Conservation (phyloP, 345 rosid species). For the Bruguiera parviflora region DNA sequence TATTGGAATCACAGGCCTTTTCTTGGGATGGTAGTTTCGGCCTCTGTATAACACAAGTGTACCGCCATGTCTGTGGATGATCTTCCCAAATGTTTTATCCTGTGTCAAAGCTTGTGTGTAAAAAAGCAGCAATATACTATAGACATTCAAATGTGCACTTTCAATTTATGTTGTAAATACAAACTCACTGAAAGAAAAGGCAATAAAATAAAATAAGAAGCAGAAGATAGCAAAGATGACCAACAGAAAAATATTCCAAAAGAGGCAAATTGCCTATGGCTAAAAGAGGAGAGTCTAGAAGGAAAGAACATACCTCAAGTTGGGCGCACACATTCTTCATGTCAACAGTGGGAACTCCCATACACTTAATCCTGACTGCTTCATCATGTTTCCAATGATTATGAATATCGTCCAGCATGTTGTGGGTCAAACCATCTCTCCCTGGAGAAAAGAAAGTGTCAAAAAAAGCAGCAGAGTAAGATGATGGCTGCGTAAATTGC, state of each 20-base stretch:
- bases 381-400: constrained; percentile 76
- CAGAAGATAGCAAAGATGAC: neutral
- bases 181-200: neutral
- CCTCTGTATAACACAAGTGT: constrained; percentile 74
- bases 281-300: neutral
- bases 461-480: neutral
- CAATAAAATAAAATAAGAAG: neutral
- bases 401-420: constrained; percentile 86
- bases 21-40: constrained; percentile 67
- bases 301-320: constrained; percentile 60
- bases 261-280: neutral
- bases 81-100: constrained; percentile 73
- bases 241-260: neutral
- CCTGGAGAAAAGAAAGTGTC: constrained; percentile 37
- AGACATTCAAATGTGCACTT: too few species aligned
- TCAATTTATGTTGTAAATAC: too few species aligned
- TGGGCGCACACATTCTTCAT: constrained; percentile 82
- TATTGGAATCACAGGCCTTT: constrained; percentile 73
- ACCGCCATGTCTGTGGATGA: constrained; percentile 76
- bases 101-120: constrained; percentile 15
- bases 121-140: too few species aligned
- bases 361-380: constrained; percentile 81
- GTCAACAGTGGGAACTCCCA: constrained; percentile 85
- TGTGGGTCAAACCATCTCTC: constrained; percentile 95
- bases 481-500: neutral